These are phyloP conservation scores for Hanseniaspora clermontiae DNA, from an alignment of 805 yeast species.

Conservation along the genomic window DNA sequence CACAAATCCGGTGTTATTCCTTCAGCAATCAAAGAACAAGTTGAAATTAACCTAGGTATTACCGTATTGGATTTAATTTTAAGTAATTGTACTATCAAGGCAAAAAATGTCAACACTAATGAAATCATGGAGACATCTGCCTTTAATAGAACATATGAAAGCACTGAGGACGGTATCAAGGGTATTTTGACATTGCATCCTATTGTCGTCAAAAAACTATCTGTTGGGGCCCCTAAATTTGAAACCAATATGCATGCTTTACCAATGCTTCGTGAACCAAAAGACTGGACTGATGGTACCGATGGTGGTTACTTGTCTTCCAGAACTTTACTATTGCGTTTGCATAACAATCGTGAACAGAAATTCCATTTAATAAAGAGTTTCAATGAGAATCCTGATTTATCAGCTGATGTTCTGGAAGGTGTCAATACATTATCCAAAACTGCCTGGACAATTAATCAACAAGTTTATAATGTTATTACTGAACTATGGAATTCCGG, in stretches of 20 bases:
- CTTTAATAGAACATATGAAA: conserved; percentile 72
- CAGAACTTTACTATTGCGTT: conserved; percentile 53
- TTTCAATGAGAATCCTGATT: conserved; percentile 42
- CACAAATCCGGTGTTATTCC: not conserved
- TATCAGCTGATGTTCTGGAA: conserved; percentile 49
- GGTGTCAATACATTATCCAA: conserved; percentile 79
- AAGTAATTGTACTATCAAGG: not conserved
- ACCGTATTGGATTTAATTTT: not conserved
- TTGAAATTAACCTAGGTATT: conserved; percentile 2
- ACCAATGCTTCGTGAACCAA: conserved; percentile 89
- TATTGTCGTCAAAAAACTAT: conserved; percentile 49
- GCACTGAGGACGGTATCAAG: not conserved
- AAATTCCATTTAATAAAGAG: conserved; percentile 80
- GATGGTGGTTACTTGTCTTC: conserved; percentile 75
- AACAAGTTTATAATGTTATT: conserved; percentile 51
- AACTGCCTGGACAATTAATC: conserved; percentile 88
- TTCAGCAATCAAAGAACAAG: not conserved
- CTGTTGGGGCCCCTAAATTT: conserved; percentile 50
- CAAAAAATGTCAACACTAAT: conserved; percentile 22
- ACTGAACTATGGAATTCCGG: conserved; percentile 82
- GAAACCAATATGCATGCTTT: conserved; percentile 72
- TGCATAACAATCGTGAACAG: conserved; percentile 80
- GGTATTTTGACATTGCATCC: conserved; percentile 59
- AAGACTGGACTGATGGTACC: conserved; percentile 71
- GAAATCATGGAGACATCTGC: conserved; percentile 63